phyloP scores from a whole-genome alignment of 306 rosid species.

The Glycine soja region DNA sequence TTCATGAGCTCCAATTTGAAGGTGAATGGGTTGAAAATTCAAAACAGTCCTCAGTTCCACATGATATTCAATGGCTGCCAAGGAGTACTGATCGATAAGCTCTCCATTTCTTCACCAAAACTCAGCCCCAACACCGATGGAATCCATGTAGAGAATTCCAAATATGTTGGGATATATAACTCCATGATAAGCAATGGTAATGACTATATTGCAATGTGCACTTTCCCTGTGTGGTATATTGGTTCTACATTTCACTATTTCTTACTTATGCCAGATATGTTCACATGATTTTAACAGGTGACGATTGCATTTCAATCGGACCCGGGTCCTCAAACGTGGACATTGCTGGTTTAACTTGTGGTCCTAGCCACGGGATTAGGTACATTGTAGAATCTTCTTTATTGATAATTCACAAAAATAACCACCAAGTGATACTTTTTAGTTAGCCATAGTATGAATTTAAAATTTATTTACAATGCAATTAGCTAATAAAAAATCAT shows the following conservation, averaged over 20 bases:
- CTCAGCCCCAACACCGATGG: conserved; percentile 99
- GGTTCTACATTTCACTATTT: conserved; percentile 4
- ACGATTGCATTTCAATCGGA: conserved; percentile 95
- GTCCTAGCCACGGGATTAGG: conserved; percentile 99
- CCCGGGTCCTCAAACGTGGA: conserved; percentile 79
- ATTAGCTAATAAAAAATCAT: too few relatives aligned
- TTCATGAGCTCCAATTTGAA: conserved; percentile 88
- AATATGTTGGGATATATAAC: conserved; percentile 73
- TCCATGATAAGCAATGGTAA: conserved; percentile 84
- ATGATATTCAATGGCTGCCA: conserved; percentile 91
- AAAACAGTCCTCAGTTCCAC: conserved; percentile 92
- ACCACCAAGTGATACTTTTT: background rate
- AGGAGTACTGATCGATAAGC: conserved; percentile 73
- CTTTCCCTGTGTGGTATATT: conserved; percentile 5
- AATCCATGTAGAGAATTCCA: conserved; percentile 78
- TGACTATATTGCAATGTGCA: background rate
- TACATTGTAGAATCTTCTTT: conserved; percentile 42
- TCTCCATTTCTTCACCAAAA: conserved; percentile 86
- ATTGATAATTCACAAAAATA: conserved; percentile 8
- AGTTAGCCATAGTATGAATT: background rate
- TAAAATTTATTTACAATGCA: background rate
- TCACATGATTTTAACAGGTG: conserved; percentile 65
- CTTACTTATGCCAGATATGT: conserved; percentile 1
- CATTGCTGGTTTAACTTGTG: conserved; percentile 88
- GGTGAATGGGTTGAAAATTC: conserved; percentile 71